Base-by-base conservation (phyloP, 495 filamentous ascomycete genomes). In the Trichoderma gamsii region DNA sequence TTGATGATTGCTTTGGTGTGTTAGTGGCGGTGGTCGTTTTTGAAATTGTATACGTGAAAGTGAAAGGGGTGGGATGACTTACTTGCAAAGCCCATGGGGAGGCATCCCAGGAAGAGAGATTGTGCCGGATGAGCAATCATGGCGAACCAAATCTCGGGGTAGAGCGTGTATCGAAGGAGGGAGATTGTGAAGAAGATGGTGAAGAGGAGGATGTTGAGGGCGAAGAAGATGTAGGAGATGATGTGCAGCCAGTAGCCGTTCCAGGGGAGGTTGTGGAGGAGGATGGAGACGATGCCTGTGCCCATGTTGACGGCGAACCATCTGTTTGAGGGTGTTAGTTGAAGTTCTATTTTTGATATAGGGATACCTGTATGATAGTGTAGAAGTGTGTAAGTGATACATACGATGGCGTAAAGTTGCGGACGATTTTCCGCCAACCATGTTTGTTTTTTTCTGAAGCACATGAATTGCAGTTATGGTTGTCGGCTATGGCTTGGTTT, bases 71-170 rank as follows among this genome's bases (percentile, higher is more conserved):
- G 23, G 15, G 27, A 32, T 16, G 7, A 69, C 70, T 46, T 61
- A 71, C 70, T 90, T 0, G 85, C 83, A 18, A 89, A 79, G 7
- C 85, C 86, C 85, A 89, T 88, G 0, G 87, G 87, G 41, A 88
- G 78, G 0, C 84, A 84, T 0, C 85, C 87, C 3, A 89, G 74
- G 70, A 89, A 89, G 51, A 90, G 79, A 2, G 82, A 84, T 69
- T 90, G 86, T 0, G 77, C 76, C 0, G 87, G 85, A 72, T 89
- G 83, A 1, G 72, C 77, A 49, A 89, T 76, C 85, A 89, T 86
- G 16, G 74, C 79, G 0, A 15, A 63, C 78, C 84, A 89, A 27
- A 87, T 81, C 66, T 82, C 78, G 0, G 85, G 86, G 69, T 87
- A 89, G 2, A 89, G 66, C 0, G 73, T 76, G 68, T 89, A 89